Evolutionary conservation across 192 early-diverging fungal genomes (phyloP), one percentile per base, ranked within the genome.

Genomic region (Entomortierella lignicola): DNA sequence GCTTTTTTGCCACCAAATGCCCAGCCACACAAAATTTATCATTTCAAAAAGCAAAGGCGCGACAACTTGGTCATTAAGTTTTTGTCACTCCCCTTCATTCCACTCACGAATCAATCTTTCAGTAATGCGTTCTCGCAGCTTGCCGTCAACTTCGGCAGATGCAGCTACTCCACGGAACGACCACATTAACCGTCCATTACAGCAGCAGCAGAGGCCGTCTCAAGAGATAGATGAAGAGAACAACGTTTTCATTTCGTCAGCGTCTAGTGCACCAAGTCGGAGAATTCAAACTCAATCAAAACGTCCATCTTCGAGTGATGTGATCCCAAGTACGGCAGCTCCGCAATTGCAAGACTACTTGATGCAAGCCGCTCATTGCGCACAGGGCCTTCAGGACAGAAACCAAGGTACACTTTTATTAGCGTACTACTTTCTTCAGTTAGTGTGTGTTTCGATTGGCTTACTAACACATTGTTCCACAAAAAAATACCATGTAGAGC

Each of bases 381-480:
- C 50, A 20, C 42, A 62, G 58, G 59, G 55, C 11, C 23, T 71
- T 8, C 55, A 62, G 21, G 43, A 59, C 48, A 53, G 41, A 41
- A 62, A 47, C 20, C 37, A 54, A 25, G 69, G 69, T 71, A 21
- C n/a, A n/a, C n/a, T n/a, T n/a, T n/a, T n/a, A n/a, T n/a, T n/a
- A n/a, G n/a, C n/a, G n/a, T n/a, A n/a, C n/a, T n/a, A n/a, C n/a
- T n/a, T n/a, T n/a, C n/a, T n/a, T n/a, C n/a, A n/a, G n/a, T n/a
- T n/a, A n/a, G n/a, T n/a, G n/a, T n/a, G n/a, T n/a, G n/a, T n/a
- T n/a, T n/a, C n/a, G n/a, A n/a, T n/a, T n/a, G n/a, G n/a, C n/a
- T n/a, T n/a, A n/a, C n/a, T n/a, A n/a, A n/a, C n/a, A n/a, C n/a
- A n/a, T n/a, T n/a, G n/a, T n/a, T n/a, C n/a, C n/a, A n/a, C n/a